Conservation (phyloP, 1,139 yeast species). For the Sporopachydermia cereana region DNA sequence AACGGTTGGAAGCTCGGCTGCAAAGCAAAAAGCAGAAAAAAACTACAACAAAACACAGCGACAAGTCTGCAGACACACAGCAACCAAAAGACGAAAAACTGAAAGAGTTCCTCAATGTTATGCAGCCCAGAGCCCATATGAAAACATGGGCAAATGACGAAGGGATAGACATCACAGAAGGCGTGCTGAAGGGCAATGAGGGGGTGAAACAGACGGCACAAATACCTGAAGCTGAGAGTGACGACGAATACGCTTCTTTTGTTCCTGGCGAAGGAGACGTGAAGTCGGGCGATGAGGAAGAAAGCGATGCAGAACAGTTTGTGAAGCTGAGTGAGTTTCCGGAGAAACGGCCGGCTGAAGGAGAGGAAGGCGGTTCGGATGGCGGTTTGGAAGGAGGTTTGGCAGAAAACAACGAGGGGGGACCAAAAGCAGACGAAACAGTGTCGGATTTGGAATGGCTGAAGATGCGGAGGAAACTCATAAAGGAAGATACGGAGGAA, state of each 20-base stretch:
- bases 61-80: constrained; percentile 21
- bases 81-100: constrained; percentile 46
- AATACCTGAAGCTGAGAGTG: constrained; percentile 38
- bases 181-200: constrained; percentile 23
- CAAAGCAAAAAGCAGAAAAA: constrained; percentile 33
- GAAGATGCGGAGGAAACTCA: constrained; percentile 61
- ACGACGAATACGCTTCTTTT: constrained; percentile 55
- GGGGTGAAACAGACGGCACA: constrained; percentile 14
- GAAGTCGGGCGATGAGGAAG: constrained; percentile 23
- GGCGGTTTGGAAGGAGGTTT: constrained; percentile 13
- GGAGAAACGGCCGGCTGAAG: constrained; percentile 14
- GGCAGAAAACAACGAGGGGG: constrained; percentile 17
- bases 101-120: constrained; percentile 70
- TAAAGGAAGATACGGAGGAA: constrained; percentile 36
- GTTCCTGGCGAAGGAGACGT: constrained; percentile 16
- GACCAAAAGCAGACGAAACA: constrained; percentile 19
- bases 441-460: constrained; percentile 88
- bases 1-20: constrained; percentile 17
- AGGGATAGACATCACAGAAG: constrained; percentile 41
- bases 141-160: constrained; percentile 74
- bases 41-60: constrained; percentile 32
- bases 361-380: constrained; percentile 17
- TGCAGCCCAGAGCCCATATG: constrained; percentile 58
- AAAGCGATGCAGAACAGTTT: constrained; percentile 16
- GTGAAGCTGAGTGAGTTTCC: constrained; percentile 13